Evolutionary conservation across 2,329 filamentous ascomycete genomes (phyloP).

Genomic region (Ambrosiella beaveri): DNA sequence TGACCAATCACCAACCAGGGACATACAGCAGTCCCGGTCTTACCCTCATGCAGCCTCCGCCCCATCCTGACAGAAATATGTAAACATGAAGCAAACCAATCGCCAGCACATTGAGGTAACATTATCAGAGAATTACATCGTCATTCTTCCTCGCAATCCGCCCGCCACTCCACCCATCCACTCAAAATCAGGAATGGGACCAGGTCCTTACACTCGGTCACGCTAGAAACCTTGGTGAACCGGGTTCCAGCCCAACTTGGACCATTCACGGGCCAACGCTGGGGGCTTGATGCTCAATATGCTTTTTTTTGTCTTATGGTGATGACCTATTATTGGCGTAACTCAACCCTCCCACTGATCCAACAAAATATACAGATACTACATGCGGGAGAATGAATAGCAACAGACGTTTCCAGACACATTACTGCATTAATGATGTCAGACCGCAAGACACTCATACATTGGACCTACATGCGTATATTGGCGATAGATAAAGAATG

Average conservation of each 20-base stretch:
- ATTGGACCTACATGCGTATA: no score
- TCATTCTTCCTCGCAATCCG: neutral
- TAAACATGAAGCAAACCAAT: neutral
- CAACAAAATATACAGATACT: neutral
- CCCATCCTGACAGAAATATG: neutral
- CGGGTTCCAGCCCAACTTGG: neutral
- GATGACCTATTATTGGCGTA: neutral
- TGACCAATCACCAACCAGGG: no score
- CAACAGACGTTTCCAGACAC: neutral
- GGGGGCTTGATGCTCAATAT: neutral
- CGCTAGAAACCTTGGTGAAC: neutral
- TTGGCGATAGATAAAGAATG: no score
- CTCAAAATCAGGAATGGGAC: neutral
- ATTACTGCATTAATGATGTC: no score
- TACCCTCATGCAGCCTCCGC: no score
- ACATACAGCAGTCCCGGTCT: no score
- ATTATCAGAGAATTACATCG: neutral
- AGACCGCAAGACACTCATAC: no score
- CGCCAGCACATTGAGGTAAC: neutral
- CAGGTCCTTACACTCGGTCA: neutral
- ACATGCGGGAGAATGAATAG: neutral
- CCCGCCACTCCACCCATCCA: neutral
- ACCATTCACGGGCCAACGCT: neutral
- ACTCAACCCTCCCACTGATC: neutral
- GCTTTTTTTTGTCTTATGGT: neutral